Evolutionary conservation across 441 rosid genomes (phyloP).

Genomic region (Arabidopsis hybrid): DNA sequence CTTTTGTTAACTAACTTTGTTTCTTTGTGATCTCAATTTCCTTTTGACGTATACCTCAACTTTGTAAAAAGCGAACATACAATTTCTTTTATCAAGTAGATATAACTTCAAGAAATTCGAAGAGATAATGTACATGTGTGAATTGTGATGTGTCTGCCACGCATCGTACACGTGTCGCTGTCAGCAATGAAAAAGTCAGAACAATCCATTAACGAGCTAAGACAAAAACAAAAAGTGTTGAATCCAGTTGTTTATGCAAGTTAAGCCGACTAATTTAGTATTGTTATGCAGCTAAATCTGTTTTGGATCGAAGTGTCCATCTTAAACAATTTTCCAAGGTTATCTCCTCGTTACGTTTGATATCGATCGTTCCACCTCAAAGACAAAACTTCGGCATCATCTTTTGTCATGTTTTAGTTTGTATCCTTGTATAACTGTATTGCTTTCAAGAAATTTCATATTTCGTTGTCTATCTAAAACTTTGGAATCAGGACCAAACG

Average conservation of each 20-base stretch:
- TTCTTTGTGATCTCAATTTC: neutral
- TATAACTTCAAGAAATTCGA: neutral
- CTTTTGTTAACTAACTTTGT: neutral
- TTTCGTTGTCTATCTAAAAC: neutral
- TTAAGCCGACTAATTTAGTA: neutral
- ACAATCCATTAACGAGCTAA: neutral
- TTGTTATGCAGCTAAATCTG: slow-evolving; percentile 2
- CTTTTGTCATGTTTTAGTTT: slow-evolving; percentile 3
- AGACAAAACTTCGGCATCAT: slow-evolving; percentile 29
- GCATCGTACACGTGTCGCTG: slow-evolving; percentile 30
- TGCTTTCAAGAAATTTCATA: neutral
- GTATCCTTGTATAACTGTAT: neutral
- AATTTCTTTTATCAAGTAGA: slow-evolving; percentile 7
- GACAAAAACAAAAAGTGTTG: neutral
- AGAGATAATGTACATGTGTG: neutral
- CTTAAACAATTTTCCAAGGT: neutral
- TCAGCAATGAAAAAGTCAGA: neutral
- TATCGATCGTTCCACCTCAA: slow-evolving; percentile 2
- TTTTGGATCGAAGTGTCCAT: neutral
- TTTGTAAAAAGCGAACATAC: slow-evolving; percentile 3
- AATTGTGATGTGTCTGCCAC: slow-evolving; percentile 33
- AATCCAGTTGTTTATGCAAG: neutral
- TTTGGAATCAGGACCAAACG: neutral
- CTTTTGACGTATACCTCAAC: slow-evolving; percentile 11
- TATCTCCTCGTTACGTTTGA: slow-evolving; percentile 14